These are phyloP conservation scores for Nematocida sp. DNA, from an alignment of 371 early-diverging fungal species.

Conservation along the genomic window DNA sequence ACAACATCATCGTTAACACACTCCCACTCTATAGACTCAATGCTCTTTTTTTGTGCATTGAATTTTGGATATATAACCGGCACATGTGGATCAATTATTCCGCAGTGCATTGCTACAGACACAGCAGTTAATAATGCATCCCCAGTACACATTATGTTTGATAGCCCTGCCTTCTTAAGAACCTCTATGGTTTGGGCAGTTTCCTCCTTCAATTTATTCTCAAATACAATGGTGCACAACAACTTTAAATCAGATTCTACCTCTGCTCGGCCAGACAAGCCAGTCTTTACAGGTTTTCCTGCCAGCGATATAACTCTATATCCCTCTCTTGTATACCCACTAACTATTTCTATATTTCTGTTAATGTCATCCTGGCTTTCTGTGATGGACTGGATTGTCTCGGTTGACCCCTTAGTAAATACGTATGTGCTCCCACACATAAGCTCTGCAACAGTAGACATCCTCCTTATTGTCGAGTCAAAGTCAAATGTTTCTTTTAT, in stretches of 20 bases:
- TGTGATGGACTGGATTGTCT: constrained; percentile 56
- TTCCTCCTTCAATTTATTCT: constrained; percentile 89
- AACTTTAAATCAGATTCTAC: constrained; percentile 81
- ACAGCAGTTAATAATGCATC: constrained; percentile 94
- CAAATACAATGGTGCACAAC: constrained; percentile 91
- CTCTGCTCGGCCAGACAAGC: not conserved
- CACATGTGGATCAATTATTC: constrained; percentile 72
- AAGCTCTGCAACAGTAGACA: constrained; percentile 79
- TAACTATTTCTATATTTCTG: constrained; percentile 57
- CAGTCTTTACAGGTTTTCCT: constrained; percentile 54
- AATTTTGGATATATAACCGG: constrained; percentile 68
- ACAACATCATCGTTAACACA: constrained; percentile 65
- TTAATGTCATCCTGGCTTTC: constrained; percentile 29
- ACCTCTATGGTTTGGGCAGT: constrained; percentile 78
- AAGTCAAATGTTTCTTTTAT: constrained; percentile 79
- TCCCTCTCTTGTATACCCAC: constrained; percentile 60
- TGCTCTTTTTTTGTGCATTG: constrained; percentile 9
- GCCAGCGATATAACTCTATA: constrained; percentile 69
- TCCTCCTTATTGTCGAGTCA: constrained; percentile 80
- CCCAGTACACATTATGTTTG: constrained; percentile 95
- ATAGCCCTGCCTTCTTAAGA: constrained; percentile 80
- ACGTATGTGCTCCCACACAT: constrained; percentile 21
- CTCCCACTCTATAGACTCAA: constrained; percentile 64
- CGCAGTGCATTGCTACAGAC: constrained; percentile 85
- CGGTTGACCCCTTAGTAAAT: constrained; percentile 69